Percentiles rank a stretch among this genome's conserved stretches.
phyloP scores from a whole-genome alignment of 176 grass and related monocot genomes.

The Avena sativa region DNA sequence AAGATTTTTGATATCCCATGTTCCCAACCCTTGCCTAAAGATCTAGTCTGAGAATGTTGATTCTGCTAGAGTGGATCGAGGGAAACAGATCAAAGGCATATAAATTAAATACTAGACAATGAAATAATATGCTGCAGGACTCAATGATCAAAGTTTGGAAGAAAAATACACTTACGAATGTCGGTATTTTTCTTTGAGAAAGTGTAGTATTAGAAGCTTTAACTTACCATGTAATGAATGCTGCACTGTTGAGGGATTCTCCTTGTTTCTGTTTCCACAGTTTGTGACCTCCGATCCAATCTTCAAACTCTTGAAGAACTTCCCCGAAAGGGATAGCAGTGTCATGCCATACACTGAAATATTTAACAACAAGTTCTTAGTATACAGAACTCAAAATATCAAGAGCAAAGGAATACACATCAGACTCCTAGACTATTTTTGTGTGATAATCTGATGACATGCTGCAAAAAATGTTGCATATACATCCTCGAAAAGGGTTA shows the following conservation, averaged over 20 bases:
- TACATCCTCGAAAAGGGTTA: neutral
- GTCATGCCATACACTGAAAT: slow-evolving; percentile 92
- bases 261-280: slow-evolving; percentile 77
- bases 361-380: slow-evolving; percentile 27
- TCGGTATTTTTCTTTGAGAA: neutral
- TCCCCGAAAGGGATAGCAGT: slow-evolving; percentile 82
- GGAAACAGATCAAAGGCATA: slow-evolving; percentile 17
- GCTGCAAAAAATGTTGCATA: neutral
- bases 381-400: slow-evolving; percentile 7
- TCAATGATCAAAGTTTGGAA: slow-evolving; percentile 12
- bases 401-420: slow-evolving; percentile 28
- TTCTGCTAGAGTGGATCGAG: neutral
- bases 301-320: slow-evolving; percentile 76
- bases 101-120: slow-evolving; percentile 8
- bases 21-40: neutral
- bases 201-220: slow-evolving; percentile 14
- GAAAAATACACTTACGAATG: slow-evolving; percentile 1
- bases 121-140: slow-evolving; percentile 5
- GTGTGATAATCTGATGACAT: slow-evolving; percentile 26
- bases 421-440: slow-evolving; percentile 29
- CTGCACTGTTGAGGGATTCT: slow-evolving; percentile 69
- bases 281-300: slow-evolving; percentile 71
- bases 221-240: slow-evolving; percentile 87
- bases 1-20: too few relatives aligned
- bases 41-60: neutral